Base-by-base conservation (phyloP, 768 basidiomycete species). In the Lyophyllum semitale region DNA sequence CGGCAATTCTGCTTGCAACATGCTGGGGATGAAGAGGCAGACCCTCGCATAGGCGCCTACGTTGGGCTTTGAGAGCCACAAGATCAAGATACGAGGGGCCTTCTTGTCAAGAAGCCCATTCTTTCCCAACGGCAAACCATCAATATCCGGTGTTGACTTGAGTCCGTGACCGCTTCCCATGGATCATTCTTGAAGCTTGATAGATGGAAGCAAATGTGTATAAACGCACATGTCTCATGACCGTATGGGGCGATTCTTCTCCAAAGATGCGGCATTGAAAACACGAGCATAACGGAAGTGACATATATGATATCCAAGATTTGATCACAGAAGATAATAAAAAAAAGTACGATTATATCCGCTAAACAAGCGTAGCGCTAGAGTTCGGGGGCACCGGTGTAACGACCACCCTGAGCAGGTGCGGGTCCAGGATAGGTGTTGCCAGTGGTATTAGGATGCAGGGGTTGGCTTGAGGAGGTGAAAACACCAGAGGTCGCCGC, bases 371-470 rank as follows among this genome's bases (percentile, higher is more conserved):
- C 23, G 17, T 8, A 13, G 13, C 27, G 38, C 60, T 43, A 70
- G n/a, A 70, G 20, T 49, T 73, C 71, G 30, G 71, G 67, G 35
- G 66, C 71, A 2, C 73, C 73, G 48, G 66, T 72, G 51, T 73
- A 74, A 26, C 56, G 65, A 15, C 63, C 54, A 27, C 44, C 42
- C 20, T 53, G 54, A n/a, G 23, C 32, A 26, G 29, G 38, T 25
- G 27, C 13, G 23, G 54, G 45, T 17, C 32, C 30, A 51, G 45
- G 41, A 41, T 68, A 59, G 9, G 54, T 61, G 47, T 47, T 56
- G 22, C 66, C 63, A 26, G 68, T 58, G 30, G 52, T 55, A 27
- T 60, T 65, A 27, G 63, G 53, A 8, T 58, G 32, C 54, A 64
- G 40, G 27, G 25, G 51, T 43, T 55, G 60, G 29, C 42, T 51